These are phyloP conservation scores for Blastobotrys peoriensis DNA, from an alignment of 805 yeast genomes.

Conservation along the genomic window DNA sequence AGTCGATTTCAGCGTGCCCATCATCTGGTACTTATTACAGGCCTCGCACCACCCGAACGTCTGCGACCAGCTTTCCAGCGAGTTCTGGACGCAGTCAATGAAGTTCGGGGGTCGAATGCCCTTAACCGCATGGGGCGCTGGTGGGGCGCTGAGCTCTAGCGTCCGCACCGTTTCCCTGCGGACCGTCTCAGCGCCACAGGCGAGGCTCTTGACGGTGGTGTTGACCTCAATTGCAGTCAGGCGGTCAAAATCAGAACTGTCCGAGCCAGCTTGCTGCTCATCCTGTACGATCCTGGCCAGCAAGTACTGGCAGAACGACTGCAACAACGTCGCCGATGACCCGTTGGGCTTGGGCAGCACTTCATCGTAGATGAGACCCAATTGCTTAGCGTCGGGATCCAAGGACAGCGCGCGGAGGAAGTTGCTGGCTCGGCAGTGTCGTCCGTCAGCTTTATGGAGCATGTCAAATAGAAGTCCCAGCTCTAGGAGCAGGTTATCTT, in stretches of 20 bases:
- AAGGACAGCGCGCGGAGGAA: constrained; percentile 52
- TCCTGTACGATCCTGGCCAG: constrained; percentile 48
- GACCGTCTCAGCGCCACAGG: constrained; percentile 21
- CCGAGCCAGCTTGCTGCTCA: constrained; percentile 29
- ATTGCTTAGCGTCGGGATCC: constrained; percentile 43
- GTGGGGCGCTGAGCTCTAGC: constrained; percentile 20
- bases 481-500: constrained; percentile 59
- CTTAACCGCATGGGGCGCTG: neutral
- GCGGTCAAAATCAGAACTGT: constrained; percentile 3
- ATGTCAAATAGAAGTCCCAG: constrained; percentile 87
- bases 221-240: constrained; percentile 17
- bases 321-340: constrained; percentile 31
- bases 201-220: constrained; percentile 19
- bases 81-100: constrained; percentile 18
- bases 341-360: constrained; percentile 7
- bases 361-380: constrained; percentile 50
- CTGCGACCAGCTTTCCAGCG: constrained; percentile 29
- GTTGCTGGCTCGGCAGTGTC: constrained; percentile 75
- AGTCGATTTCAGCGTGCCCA: constrained; percentile 43
- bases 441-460: constrained; percentile 75
- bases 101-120: constrained; percentile 12
- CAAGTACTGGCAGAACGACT: constrained; percentile 54
- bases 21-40: constrained; percentile 45
- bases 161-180: constrained; percentile 17
- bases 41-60: constrained; percentile 48